Evolutionary conservation across 176 grass and related monocot genomes (phyloP), one percentile per base, ranked within the genome.

Genomic region (Microstegium vimineum): DNA sequence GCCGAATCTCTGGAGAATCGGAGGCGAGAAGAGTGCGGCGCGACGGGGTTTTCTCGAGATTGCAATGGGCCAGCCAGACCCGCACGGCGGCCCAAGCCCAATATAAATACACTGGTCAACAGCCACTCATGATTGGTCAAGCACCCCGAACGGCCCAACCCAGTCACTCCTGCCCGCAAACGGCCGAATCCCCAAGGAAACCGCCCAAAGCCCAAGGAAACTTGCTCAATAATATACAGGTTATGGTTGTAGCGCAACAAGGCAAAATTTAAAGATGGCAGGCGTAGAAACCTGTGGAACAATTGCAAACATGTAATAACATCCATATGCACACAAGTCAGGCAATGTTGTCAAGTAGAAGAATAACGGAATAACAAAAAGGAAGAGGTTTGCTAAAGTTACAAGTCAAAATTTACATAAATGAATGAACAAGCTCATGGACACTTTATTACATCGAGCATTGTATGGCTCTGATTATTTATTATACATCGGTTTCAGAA

Each of bases 361-460:
- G 8, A 72, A 73, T 47, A 46, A 28, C 7, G 16, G 6, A 30
- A 27, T 4, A 27, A 49, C 1, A 17, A 17, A 2, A 45, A 71
- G n/a, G n/a, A 45, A 45, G 4, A 16, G 15, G 5, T 32, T 47
- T 49, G 42, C 20, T 36, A 6, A 37, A 25, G 28, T 6, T 33
- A 74, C 8, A 59, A 57, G 33, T 59, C 5, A 54, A 30, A 66
- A 81, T 86, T 52, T 82, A 82, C 72, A 89, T 77, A 77, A 52
- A 64, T 71, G 15, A 90, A 57, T 78, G 15, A 76, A 69, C 62
- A 82, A 82, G 34, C 78, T 32, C 65, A 52, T 69, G 22, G 20
- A 76, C 56, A 85, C 34, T 84, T 92, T 92, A 97, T 97, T 97
- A 86, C 94, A 94, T 78, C 28, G 60, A 84, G 79, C 41, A 51